Base-by-base conservation (phyloP, 1,139 yeast species). In the Debaryomyces psychrophilus region DNA sequence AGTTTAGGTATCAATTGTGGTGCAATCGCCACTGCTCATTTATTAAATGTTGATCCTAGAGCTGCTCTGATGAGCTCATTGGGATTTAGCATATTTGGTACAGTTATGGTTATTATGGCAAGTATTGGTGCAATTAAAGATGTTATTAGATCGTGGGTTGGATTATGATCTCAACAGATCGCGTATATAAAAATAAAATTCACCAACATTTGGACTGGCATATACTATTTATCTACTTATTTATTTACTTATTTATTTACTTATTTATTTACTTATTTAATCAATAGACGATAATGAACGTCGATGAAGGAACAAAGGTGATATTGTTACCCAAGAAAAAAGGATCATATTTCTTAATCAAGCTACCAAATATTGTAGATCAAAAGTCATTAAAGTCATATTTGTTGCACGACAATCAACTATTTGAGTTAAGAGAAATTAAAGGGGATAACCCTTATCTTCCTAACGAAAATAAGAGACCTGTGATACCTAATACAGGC, bases 11-110 rank as follows among this genome's bases (percentile, higher is more conserved):
- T 86, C 43, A 85, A 85, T 58, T 85, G 92, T 57, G 89, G 92
- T 5, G 95, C 95, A 1, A 85, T 87, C 44, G 90, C 90, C 1
- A 85, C 95, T 2, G 93, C 93, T 0, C 87, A 85, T 61, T 67
- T 87, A 43, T 65, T 87, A 29, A 79, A 78, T 26, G 74, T 76
- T 29, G 92, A 87, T 57, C 89, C 95, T 4, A 69, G 95, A 52
- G 93, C 95, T 15, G 92, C 92, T 1, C 88, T 90, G 6, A 81
- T 87, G 76, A 81, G 89, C 49, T 79, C 87, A 7, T 72, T 87
- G 57, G 78, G 88, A 52, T 87, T 87, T 63, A 82, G 85, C 26
- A 62, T 85, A 17, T 87, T 81, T 60, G 95, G 95, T 11, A 83
- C 92, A 0, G 65, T 83, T 6, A 82, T 87, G 87, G 81, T 87